Conservation (phyloP, 1,139 yeast genomes). For the Debaryomyces udenii region DNA sequence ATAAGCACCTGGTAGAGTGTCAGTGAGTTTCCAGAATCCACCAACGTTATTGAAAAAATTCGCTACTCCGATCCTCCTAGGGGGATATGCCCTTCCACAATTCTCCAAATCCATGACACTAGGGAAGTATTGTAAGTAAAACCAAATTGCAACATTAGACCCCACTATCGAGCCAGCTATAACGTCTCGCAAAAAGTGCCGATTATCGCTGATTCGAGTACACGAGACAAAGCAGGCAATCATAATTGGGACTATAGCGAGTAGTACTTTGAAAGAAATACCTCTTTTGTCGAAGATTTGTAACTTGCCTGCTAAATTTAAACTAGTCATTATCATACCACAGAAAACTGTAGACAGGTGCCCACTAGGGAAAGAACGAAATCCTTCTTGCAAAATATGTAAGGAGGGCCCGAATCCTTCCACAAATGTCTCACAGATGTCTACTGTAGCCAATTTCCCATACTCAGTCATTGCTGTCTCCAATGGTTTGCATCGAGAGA, state of each 20-base stretch:
- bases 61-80: constrained; percentile 42
- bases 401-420: constrained; percentile 17
- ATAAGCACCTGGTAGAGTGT: constrained; percentile 24
- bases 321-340: constrained; percentile 40
- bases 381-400: constrained; percentile 45
- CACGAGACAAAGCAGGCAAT: constrained; percentile 42
- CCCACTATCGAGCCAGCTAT: constrained; percentile 48
- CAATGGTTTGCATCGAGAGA: constrained; percentile 44
- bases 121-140: constrained; percentile 48
- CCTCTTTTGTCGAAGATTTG: constrained; percentile 43
- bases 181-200: constrained; percentile 50
- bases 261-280: constrained; percentile 35
- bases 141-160: constrained; percentile 29
- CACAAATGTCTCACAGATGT: constrained; percentile 32
- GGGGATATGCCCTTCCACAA: constrained; percentile 48
- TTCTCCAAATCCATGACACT: constrained; percentile 31
- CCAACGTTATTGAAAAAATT: constrained; percentile 29
- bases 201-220: constrained; percentile 51
- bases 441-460: constrained; percentile 33
- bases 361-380: constrained; percentile 56
- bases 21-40: constrained; percentile 38
- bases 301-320: constrained; percentile 41
- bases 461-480: constrained; percentile 8
- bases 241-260: constrained; percentile 38
- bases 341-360: constrained; percentile 53